Evolutionary conservation across 768 basidiomycete genomes (phyloP).

Genomic region (Kwoniella dendrophila): DNA sequence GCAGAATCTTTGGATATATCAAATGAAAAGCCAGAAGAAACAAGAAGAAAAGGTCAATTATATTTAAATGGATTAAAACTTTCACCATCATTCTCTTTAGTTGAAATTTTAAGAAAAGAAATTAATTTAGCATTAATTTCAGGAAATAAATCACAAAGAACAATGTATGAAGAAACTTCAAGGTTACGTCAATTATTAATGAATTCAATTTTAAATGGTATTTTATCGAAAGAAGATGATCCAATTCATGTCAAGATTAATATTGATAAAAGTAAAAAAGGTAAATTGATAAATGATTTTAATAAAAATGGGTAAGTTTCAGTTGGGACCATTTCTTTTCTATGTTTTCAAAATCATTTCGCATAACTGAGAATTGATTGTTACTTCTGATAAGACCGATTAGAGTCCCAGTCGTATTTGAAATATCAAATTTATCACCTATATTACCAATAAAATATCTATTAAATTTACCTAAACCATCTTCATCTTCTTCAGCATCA

Average conservation of each 20-base stretch:
- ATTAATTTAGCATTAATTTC: slow-evolving; percentile 66
- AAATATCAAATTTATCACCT: slow-evolving; percentile 72
- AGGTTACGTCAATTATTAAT: slow-evolving; percentile 71
- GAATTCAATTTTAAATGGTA: slow-evolving; percentile 67
- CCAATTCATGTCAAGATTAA: slow-evolving; percentile 66
- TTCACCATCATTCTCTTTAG: slow-evolving; percentile 69
- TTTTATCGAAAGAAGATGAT: slow-evolving; percentile 79
- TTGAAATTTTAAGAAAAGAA: slow-evolving; percentile 59
- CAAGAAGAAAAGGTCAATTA: slow-evolving; percentile 67
- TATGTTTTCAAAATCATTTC: no score
- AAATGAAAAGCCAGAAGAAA: no score
- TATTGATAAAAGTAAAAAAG: slow-evolving; percentile 50
- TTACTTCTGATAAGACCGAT: slow-evolving; percentile 53
- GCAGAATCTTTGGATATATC: background rate
- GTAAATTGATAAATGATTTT: slow-evolving; percentile 65
- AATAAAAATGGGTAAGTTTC: slow-evolving; percentile 64
- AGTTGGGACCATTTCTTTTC: slow-evolving; percentile 17
- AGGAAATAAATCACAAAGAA: slow-evolving; percentile 68
- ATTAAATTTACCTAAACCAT: slow-evolving; percentile 59
- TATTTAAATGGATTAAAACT: slow-evolving; percentile 65
- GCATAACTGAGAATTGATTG: slow-evolving; percentile 66
- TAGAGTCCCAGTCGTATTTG: slow-evolving; percentile 59
- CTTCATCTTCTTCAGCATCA: slow-evolving; percentile 17
- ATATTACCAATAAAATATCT: slow-evolving; percentile 66
- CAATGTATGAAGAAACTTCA: slow-evolving; percentile 88